Evolutionary conservation across 345 rosid species (phyloP).

Genomic region (Eucalyptus albens): DNA sequence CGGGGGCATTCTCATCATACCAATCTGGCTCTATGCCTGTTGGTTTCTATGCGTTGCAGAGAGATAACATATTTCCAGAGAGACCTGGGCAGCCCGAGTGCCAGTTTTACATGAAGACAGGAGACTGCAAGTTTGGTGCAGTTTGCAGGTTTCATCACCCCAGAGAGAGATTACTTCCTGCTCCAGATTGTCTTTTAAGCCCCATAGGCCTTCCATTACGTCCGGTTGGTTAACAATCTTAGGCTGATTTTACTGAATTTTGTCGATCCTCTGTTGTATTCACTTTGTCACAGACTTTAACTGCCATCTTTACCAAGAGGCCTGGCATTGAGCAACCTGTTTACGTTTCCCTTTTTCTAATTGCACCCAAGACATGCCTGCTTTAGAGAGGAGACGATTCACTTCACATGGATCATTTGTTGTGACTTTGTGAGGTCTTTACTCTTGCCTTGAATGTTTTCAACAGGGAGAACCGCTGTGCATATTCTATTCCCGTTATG

Average conservation of each 20-base stretch:
- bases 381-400: neutral
- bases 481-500: constrained; percentile 88
- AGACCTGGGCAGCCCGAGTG: constrained; percentile 97
- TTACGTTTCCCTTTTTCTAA: neutral
- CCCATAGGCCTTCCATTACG: constrained; percentile 93
- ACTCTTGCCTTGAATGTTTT: neutral
- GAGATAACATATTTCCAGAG: constrained; percentile 89
- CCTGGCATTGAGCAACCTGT: neutral
- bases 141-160: constrained; percentile 98
- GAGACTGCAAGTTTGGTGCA: constrained; percentile 95
- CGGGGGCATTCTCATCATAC: constrained; percentile 41
- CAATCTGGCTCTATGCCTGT: constrained; percentile 57
- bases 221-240: constrained; percentile 39
- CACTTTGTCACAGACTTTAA: neutral
- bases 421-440: neutral
- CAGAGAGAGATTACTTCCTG: constrained; percentile 81
- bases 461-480: constrained; percentile 88
- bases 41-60: constrained; percentile 68
- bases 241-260: neutral
- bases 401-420: neutral
- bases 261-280: neutral
- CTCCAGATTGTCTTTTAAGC: constrained; percentile 86
- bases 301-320: neutral
- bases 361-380: neutral
- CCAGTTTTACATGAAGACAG: constrained; percentile 97